Evolutionary conservation across 75 land plant genomes (phyloP), one percentile per base, ranked within the genome.

Genomic region (Cunninghamia lanceolata): DNA sequence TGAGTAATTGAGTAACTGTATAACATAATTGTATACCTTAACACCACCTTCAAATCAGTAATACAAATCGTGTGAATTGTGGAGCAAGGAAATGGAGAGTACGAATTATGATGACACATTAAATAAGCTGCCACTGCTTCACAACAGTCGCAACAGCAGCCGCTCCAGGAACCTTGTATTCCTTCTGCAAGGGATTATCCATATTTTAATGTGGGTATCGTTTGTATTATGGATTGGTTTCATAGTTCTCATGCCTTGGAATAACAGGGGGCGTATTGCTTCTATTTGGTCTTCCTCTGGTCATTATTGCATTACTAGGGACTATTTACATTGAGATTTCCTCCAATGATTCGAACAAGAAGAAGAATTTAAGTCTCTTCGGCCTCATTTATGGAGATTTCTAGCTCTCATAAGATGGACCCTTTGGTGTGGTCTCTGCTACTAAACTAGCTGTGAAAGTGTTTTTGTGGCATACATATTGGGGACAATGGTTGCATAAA

Each of bases 381-480:
- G 89, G 17, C 91, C 89, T 78, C 91, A 90, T 36, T 59, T 94
- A 52, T 94, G 95, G 96, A 95, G 94, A 46, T 92, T 93, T 70
- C 99, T 96, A 43, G 89, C 93, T 36, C 87, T 96, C 66, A 92
- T 93, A 54, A n/a, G 91, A 93, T 88, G 97, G 99, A 79, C 94
- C 93, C 25, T 93, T 96, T 88, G 99, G 97, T 40, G 97, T 96
- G 42, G 94, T 95, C 25, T 94, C 96, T 73, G 99, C 96, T 40
- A 90, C 92, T 25, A 96, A 96, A 88, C 80, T 95, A 3, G 87
- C 95, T 85, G 95, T 92, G 84, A 96, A 95, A 46, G 19, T 89
- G 3, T 73, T 95, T 94, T 96, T 85, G 36, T 86, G 74, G 88
- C 70, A 35, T 91, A 90, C 70, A 81, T 94, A 45, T 38, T 93